Percentiles rank a stretch among this genome's conserved stretches.
These are phyloP conservation scores for Nannochloris sp. DNA, from an alignment of 139 green algal genomes.

Conservation along the genomic window DNA sequence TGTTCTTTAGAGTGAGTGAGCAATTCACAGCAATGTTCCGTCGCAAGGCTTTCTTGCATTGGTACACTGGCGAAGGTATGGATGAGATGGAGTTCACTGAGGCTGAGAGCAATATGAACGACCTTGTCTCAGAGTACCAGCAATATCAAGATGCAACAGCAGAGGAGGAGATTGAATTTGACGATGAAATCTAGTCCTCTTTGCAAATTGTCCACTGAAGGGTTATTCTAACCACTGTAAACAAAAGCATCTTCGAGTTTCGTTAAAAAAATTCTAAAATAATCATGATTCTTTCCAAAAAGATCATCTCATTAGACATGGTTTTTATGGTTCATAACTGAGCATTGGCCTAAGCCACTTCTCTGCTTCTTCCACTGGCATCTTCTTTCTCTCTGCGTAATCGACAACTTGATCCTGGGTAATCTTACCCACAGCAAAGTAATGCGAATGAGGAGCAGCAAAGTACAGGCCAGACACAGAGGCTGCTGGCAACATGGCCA, in stretches of 20 bases:
- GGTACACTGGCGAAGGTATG: constrained; percentile 99
- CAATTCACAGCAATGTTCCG: constrained; percentile 99
- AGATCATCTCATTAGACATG: too few species aligned
- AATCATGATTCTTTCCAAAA: too few species aligned
- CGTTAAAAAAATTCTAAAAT: too few species aligned
- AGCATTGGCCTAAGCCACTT: constrained; percentile 84
- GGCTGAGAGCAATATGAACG: constrained; percentile 97
- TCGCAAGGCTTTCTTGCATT: constrained; percentile 99
- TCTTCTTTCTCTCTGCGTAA: constrained; percentile 87
- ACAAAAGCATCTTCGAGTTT: too few species aligned
- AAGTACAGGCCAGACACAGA: constrained; percentile 94
- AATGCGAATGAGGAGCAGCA: constrained; percentile 61
- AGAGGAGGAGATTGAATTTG: constrained; percentile 65
- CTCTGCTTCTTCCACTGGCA: constrained; percentile 67
- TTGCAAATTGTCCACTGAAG: neutral
- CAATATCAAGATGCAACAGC: constrained; percentile 96
- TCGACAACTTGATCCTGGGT: constrained; percentile 79
- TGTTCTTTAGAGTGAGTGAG: constrained; percentile 90
- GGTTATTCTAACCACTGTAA: neutral
- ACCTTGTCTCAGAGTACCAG: constrained; percentile 95
- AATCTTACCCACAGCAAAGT: constrained; percentile 99
- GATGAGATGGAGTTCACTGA: constrained; percentile 99
- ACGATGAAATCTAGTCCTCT: neutral
- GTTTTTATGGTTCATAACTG: constrained; percentile 78
- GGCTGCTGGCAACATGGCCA: constrained; percentile 94